Base-by-base conservation (phyloP, 2,329 filamentous ascomycete species). In the Parastagonospora nodorum region DNA sequence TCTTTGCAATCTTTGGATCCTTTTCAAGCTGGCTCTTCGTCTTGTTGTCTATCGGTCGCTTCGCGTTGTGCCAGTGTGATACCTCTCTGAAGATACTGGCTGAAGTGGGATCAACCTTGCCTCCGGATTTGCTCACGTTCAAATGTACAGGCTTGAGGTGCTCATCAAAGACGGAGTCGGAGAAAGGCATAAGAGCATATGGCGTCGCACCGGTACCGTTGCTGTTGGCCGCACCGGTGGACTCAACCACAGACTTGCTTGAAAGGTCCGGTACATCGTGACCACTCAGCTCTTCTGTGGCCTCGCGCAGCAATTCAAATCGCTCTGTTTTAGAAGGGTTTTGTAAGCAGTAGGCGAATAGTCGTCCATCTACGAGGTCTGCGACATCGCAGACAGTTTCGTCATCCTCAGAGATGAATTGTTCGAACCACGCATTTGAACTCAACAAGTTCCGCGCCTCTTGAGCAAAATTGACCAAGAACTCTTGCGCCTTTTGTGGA, bases 61-160 rank as follows among this genome's bases (percentile, higher is more conserved):
- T 84, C 30, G 79, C 75, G 47, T 84, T 85, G 57, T 88, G 85
- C 86, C 85, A 88, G 63, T 88, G 84, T 0, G 76, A 73, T 5
- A 80, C 67, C 53, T 81, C 78, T 28, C 71, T 71, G 59, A 80
- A 81, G 31, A 80, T 77, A 12, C 68, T 72, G 14, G 74, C 71
- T 2, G 75, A 70, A 11, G 70, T 66, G 2, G 61, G 50, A 28
- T 64, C 61, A 10, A 55, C 43, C 42, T 61, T 64, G 27, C 61
- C 63, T 32, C 59, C 58, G 3, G 60, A 62, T 32, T 57, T 55
- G 28, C 63, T 68, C 5, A 73, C 64, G 3, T 67, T 70, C 32
- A 82, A 62, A 7, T 73, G 71, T 10, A 81, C 72, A 1, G 78
- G 75, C 8, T 69, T 62, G 14, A 82, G 64, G 57, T 81, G 78